Evolutionary conservation across 73 alveolate species (phyloP).

Genomic region (Paramecium octaurelia): DNA sequence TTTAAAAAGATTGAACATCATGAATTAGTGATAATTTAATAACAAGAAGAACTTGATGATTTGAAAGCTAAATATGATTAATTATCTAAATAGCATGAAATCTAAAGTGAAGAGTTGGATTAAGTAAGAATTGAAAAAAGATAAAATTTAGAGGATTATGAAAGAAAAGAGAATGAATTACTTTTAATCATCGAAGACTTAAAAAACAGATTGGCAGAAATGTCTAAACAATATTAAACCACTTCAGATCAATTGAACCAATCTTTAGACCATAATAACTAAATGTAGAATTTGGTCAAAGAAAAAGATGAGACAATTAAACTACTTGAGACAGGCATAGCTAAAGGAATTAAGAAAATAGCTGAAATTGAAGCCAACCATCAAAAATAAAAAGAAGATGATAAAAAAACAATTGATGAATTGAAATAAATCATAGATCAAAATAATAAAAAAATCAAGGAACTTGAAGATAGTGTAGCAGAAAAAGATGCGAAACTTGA

Average conservation of each 20-base stretch:
- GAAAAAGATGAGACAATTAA: not conserved
- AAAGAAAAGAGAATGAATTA: not conserved
- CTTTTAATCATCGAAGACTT: not conserved
- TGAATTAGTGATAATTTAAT: not conserved
- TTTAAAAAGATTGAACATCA: not conserved
- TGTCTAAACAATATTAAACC: not conserved
- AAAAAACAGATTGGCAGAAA: not conserved
- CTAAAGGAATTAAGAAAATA: not conserved
- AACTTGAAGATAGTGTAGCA: not conserved
- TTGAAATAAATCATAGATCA: not conserved
- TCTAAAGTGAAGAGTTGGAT: not conserved
- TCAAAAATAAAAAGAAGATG: not conserved
- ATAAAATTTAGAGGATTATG: not conserved
- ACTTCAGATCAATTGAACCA: not conserved
- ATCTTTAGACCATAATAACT: not conserved
- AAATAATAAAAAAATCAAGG: not conserved
- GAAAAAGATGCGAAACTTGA: not conserved
- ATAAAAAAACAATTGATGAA: not conserved
- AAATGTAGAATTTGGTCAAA: not conserved
- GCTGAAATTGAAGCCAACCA: not conserved
- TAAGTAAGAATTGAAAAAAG: not conserved
- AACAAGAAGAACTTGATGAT: not conserved
- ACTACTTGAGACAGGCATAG: not conserved
- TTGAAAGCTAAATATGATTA: not conserved
- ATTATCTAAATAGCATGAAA: not conserved